phyloP scores from a whole-genome alignment of 805 yeast species.

The Wickerhamiella sergipiensis region DNA sequence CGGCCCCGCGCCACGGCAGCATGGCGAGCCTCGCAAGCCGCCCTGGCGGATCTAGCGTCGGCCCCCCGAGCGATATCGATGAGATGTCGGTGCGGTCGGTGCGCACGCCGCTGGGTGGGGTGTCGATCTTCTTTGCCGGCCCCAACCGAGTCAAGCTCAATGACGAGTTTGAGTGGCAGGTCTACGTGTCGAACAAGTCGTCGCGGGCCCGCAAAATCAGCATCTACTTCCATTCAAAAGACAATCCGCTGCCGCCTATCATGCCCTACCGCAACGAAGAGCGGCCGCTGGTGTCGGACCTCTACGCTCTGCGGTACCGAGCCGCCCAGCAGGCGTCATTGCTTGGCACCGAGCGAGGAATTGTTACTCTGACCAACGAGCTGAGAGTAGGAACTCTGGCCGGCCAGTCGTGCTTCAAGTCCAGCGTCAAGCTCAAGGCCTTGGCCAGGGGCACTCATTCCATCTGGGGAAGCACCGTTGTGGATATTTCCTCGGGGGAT shows the following conservation, averaged over 20 bases:
- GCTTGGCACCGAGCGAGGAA: constrained; percentile 32
- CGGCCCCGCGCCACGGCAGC: neutral
- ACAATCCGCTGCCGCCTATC: constrained; percentile 3
- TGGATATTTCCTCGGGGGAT: constrained; percentile 53
- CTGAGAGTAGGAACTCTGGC: constrained; percentile 48
- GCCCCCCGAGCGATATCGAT: neutral
- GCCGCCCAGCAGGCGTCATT: constrained; percentile 2
- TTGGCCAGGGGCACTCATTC: constrained; percentile 50
- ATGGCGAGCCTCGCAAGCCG: neutral
- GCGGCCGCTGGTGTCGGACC: constrained; percentile 8
- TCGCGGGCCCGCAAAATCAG: constrained; percentile 38
- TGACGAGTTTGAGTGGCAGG: constrained; percentile 43
- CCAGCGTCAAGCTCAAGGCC: constrained; percentile 47
- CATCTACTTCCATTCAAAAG: constrained; percentile 30
- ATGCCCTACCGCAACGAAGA: constrained; percentile 5
- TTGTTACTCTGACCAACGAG: constrained; percentile 52
- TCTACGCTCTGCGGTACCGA: constrained; percentile 5
- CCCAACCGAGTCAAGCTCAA: constrained; percentile 48
- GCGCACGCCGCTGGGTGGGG: constrained; percentile 18
- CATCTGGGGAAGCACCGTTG: constrained; percentile 49
- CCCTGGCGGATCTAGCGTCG: neutral
- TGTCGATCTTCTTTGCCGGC: constrained; percentile 47
- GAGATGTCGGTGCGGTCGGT: neutral
- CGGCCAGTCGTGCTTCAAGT: constrained; percentile 48
- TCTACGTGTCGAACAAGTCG: constrained; percentile 53